These are phyloP conservation scores for Yamadazyma sp. DNA, from an alignment of 805 yeast genomes.

Conservation along the genomic window DNA sequence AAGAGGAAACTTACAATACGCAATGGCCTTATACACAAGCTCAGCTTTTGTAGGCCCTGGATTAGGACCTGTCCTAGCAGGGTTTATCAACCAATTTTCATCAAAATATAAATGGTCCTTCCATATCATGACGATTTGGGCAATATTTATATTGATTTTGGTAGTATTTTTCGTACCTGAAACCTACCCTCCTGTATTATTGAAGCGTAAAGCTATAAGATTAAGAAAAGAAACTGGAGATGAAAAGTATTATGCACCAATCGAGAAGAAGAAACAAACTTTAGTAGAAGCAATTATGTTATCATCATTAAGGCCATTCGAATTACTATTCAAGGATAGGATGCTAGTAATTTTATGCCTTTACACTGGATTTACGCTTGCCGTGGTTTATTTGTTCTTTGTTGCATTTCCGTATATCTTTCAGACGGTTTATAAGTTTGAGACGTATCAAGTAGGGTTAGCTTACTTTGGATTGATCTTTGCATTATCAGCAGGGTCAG, in stretches of 20 bases:
- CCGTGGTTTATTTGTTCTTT: conserved; percentile 40
- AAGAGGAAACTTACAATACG: conserved; percentile 19
- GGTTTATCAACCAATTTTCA: conserved; percentile 19
- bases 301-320: conserved; percentile 22
- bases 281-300: conserved; percentile 17
- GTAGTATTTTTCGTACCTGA: conserved; percentile 25
- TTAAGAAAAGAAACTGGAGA: conserved; percentile 34
- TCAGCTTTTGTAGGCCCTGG: conserved; percentile 32
- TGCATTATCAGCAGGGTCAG: conserved; percentile 35
- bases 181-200: conserved; percentile 25
- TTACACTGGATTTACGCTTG: conserved; percentile 44
- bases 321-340: conserved; percentile 23
- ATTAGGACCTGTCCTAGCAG: conserved; percentile 26
- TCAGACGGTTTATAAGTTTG: conserved; percentile 35
- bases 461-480: conserved; percentile 33
- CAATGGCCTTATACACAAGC: conserved; percentile 24
- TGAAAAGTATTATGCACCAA: conserved; percentile 35
- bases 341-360: conserved; percentile 30
- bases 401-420: conserved; percentile 39
- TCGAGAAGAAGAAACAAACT: conserved; percentile 25
- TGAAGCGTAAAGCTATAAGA: conserved; percentile 23
- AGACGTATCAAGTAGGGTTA: conserved; percentile 23
- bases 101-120: conserved; percentile 25
- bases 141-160: conserved; percentile 15
- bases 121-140: conserved; percentile 24